Evolutionary conservation across 1,284 basidiomycete species (phyloP), one percentile per base, ranked within the genome.

Genomic region (Trichosporon coremiiforme): DNA sequence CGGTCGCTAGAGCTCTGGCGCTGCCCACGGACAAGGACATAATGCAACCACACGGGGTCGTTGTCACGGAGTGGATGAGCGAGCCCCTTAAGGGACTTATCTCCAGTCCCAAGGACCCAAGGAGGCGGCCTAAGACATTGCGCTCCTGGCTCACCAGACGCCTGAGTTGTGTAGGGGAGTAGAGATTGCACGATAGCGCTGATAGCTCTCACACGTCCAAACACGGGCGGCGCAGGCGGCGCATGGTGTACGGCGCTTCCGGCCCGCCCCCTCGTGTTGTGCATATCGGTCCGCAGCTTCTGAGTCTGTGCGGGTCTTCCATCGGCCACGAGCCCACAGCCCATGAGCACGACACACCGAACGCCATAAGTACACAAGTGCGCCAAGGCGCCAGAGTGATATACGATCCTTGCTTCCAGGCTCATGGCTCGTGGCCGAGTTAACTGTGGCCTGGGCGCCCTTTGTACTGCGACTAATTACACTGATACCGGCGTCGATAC

Each of bases 91-190:
- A 53, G 47, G 47, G 47, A 20, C 47, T 53, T 9, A 53, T 53
- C 47, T 53, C 47, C 47, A 53, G 47, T 53, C n/a, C 20, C 47
- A 53, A 53, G 47, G 20, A 53, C 47, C 20, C 47, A 53, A 53
- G 20, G 47, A 53, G 5, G 47, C 20, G 47, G n/a, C 8, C 20
- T 22, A 53, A 53, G n/a, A 53, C 20, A 53, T 22, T 12, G 47
- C 47, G 47, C 47, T 53, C 47, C 47, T 53, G 47, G 47, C 5
- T 53, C 47, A 17, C 8, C 20, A 4, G 2, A 6, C 10, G 22
- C 47, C 47, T 53, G 47, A 53, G 47, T 7, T n/a, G 7, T 4
- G 13, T 2, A 45, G 41, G 5, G 36, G 36, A 10, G 36, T 38
- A 33, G 33, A 33, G 38, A n/a, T 17, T 15, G 13, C 47, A 10